Percentiles rank a stretch among this genome's conserved stretches.
Conservation (phyloP, 768 basidiomycete species). For the Collybia sordida region DNA sequence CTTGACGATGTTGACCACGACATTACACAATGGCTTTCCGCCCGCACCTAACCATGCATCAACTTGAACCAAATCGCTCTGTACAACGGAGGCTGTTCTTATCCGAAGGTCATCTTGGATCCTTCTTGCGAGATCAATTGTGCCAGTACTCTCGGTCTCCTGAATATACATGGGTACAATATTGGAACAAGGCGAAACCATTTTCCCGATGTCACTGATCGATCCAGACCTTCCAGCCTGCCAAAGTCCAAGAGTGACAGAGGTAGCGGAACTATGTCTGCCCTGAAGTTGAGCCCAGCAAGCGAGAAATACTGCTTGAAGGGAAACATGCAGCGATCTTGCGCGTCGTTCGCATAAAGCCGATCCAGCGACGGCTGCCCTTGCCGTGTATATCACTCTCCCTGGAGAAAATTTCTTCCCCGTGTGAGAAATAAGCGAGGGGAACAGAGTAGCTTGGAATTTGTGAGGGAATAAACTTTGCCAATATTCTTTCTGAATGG, state of each 20-base stretch:
- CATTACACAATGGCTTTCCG: conserved; percentile 36
- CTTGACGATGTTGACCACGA: conserved; percentile 44
- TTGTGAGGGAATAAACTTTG: conserved; percentile 24
- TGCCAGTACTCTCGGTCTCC: conserved; percentile 10
- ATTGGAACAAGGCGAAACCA: conserved; percentile 48
- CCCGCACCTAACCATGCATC: conserved; percentile 33
- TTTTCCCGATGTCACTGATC: conserved; percentile 29
- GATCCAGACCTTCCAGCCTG: conserved; percentile 41
- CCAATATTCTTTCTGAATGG: conserved; percentile 35
- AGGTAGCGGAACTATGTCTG: conserved; percentile 20
- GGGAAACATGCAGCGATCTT: conserved; percentile 29
- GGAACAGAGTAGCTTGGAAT: conserved; percentile 26
- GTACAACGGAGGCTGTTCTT: conserved; percentile 39
- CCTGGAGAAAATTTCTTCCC: conserved; percentile 1
- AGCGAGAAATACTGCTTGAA: conserved; percentile 40
- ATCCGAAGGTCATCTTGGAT: conserved; percentile 34
- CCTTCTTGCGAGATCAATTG: conserved; percentile 25
- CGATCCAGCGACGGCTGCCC: conserved; percentile 15
- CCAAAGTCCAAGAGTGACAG: conserved; percentile 44
- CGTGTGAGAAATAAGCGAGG: conserved; percentile 7
- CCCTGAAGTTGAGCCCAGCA: conserved; percentile 43
- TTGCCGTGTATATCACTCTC: conserved; percentile 13
- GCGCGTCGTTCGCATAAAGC: conserved; percentile 41
- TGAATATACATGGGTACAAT: conserved; percentile 36
- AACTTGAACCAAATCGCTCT: conserved; percentile 35